Percentiles rank a stretch among this genome's conserved stretches.
Evolutionary conservation across 2,329 filamentous ascomycete genomes (phyloP).

Genomic region (Pseudogymnoascus sp.): DNA sequence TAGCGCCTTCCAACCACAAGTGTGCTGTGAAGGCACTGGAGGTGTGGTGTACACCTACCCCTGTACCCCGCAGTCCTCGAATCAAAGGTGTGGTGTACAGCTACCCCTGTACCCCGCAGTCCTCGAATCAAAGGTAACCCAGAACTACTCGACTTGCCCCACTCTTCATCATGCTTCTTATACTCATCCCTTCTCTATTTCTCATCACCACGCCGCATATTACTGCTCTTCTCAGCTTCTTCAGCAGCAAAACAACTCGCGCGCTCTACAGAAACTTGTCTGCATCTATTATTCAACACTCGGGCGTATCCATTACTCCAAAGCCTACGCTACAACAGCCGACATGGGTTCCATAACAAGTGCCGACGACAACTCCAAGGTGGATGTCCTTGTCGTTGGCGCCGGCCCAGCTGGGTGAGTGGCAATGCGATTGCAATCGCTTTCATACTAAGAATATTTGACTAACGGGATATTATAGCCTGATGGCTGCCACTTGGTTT

Average conservation of each 20-base stretch:
- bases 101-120: background rate
- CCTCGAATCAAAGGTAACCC: background rate
- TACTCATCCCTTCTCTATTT: background rate
- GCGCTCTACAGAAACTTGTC: background rate
- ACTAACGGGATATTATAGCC: conserved; percentile 16
- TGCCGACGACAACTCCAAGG: conserved; percentile 22
- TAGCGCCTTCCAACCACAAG: background rate
- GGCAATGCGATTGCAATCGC: background rate
- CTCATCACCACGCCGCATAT: background rate
- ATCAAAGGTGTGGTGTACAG: background rate
- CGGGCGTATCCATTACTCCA: background rate
- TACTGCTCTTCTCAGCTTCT: background rate
- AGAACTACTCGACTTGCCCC: background rate
- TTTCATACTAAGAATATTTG: background rate
- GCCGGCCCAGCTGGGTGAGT: conserved; percentile 38
- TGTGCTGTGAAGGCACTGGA: background rate
- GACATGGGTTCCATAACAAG: background rate
- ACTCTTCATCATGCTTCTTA: background rate
- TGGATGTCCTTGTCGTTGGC: conserved; percentile 41
- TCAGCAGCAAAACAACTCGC: background rate
- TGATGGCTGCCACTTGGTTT: conserved; percentile 43
- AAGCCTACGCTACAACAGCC: background rate
- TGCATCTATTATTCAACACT: background rate
- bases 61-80: background rate
- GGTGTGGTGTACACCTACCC: background rate